Evolutionary conservation across 2,329 filamentous ascomycete species (phyloP), one percentile per base, ranked within the genome.

Genomic region (Fusarium albosuccineum): DNA sequence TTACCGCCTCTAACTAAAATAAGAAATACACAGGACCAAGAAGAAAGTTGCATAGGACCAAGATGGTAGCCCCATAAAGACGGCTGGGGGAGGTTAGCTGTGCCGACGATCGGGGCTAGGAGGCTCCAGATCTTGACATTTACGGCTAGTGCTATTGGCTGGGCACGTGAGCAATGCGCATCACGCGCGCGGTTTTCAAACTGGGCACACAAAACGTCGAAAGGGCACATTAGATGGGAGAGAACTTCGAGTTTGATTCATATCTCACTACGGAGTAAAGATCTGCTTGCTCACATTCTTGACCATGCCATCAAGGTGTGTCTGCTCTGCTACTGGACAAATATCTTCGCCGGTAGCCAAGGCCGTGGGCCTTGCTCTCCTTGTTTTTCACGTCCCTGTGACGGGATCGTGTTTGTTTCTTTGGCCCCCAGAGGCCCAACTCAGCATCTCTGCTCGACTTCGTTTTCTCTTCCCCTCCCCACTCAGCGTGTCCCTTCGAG

Each of bases 401-500:
- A 30, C 27, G 36, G 51, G 55, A 34, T 42, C 22, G 27, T 46
- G 51, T 51, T 62, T 57, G 34, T 44, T 62, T 66, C 53, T 39
- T 53, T 57, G 39, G 45, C 57, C 62, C 26, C 41, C n/a, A n/a
- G 17, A 48, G 55, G 56, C 46, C 30, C 50, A n/a, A 22, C 11
- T 36, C 53, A 57, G 54, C 59, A 42, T 57, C 56, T 36, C 53
- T 57, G 44, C 62, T 59, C 39, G 46, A 54, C 45, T 52, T 63
- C 56, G 53, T 58, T 61, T 62, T 54, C 51, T 52, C 63, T 27
- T 39, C 44, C 51, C 17, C 60, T 67, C 66, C 62, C 65, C 60
- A 71, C 68, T 70, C 57, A 53, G 61, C 58, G 62, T 60, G 60
- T 66, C 69, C 70, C 69, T 69, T 70, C 36, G 57, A 55, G 70